These are phyloP conservation scores for Verruconis gallopava DNA, from an alignment of 2,329 filamentous ascomycete species.

Conservation along the genomic window DNA sequence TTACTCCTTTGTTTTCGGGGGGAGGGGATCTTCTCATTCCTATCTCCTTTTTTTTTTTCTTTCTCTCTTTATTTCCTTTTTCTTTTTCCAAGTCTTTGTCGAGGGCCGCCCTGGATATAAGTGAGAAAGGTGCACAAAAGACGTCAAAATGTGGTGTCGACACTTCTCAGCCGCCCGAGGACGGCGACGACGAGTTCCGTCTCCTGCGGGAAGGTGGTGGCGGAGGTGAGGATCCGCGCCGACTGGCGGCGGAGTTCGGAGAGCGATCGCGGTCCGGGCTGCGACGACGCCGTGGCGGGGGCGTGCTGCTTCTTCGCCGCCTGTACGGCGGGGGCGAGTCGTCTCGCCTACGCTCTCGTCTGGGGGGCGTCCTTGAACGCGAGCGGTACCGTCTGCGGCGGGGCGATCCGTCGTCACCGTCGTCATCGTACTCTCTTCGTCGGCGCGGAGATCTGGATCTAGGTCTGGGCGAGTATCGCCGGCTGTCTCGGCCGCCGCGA, in stretches of 20 bases:
- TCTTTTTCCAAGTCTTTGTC: too few relatives aligned
- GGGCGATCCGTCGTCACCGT: not conserved
- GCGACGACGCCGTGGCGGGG: not conserved
- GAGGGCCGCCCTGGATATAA: too few relatives aligned
- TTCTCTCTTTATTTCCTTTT: too few relatives aligned
- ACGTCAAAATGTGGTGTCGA: too few relatives aligned
- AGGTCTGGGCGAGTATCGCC: conserved; percentile 7
- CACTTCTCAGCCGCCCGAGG: too few relatives aligned
- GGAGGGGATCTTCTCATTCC: too few relatives aligned
- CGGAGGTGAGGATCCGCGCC: not conserved
- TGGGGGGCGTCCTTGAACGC: not conserved
- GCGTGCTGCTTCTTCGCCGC: not conserved
- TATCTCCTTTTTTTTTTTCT: too few relatives aligned
- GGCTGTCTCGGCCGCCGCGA: conserved; percentile 15
- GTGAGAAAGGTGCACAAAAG: too few relatives aligned
- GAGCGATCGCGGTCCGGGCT: not conserved
- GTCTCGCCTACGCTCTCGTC: not conserved
- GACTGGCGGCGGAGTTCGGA: too few relatives aligned
- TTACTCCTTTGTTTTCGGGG: too few relatives aligned
- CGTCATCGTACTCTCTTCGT: not conserved
- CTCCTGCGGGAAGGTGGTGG: not conserved
- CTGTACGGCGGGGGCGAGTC: not conserved
- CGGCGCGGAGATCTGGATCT: not conserved
- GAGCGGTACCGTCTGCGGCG: not conserved
- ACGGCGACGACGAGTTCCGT: not conserved